Base-by-base conservation (phyloP, 2,329 filamentous ascomycete genomes). In the Colletotrichum gigasporum region DNA sequence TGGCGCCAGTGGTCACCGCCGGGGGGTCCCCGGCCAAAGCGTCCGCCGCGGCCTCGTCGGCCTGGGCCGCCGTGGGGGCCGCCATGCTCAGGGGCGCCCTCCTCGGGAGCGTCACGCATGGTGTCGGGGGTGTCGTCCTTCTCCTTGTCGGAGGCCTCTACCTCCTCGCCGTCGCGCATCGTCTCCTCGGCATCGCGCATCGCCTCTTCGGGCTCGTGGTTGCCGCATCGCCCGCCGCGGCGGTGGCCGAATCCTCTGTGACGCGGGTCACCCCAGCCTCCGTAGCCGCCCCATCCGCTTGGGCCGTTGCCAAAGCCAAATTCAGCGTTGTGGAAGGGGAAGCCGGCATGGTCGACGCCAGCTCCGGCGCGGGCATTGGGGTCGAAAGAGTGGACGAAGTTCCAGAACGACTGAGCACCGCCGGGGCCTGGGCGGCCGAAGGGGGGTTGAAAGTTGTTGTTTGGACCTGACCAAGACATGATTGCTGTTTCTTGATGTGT, bases 321-420 rank as follows among this genome's bases (percentile, higher is more conserved):
- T 30, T 57, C 68, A n/a, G 69, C 44, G 24, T 62, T 37, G 44
- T 70, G 57, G 22, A 78, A 79, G 26, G 78, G 75, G 55, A 79
- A 79, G 22, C 75, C 76, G 1, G 70, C 69, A 65, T 79, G 78
- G 61, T 81, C 80, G 57, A 80, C 75, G 47, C 79, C 78, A 16
- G 72, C 71, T 41, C 79, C 77, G 34, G 73, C 68, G 37, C 42
- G 50, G 41, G 60, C 69, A 41, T 69, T 71, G 20, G 75, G 73
- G 63, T 76, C 73, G 30, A 77, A 66, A 20, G 72, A 71, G 63
- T 74, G 74, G 67, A 79, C 48, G 58, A 78, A 80, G 57, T 80
- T 65, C 58, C 58, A 65, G 58, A 65, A 56, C 37, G 34, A 26
- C 24, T 65, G 50, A 26, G 58, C 22, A 11, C 57, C 63, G 26